Evolutionary conservation across 352 stramenopile genomes (phyloP), one percentile per base, ranked within the genome.

Genomic region (Peronospora belbahrii): DNA sequence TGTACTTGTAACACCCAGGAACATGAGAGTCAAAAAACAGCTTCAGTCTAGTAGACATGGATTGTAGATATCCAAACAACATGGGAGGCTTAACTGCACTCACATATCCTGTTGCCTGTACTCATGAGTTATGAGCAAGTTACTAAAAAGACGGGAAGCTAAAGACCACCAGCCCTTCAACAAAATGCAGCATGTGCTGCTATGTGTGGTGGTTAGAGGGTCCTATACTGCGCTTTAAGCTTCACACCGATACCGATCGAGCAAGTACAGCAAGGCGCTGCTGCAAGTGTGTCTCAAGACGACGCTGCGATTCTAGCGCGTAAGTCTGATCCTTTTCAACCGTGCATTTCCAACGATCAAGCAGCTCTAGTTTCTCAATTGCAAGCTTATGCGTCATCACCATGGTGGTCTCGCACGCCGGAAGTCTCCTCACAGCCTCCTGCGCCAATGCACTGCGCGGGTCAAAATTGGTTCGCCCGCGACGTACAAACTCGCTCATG

Each of bases 321-420:
- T 65, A 56, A 20, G 62, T 48, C 20, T 74, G 71, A 42, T 91
- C 80, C 23, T 69, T 52, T 50, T 70, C 70, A 9, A 91, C 73
- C 0, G 67, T 62, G 8, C 42, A 42, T 38, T 69, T 64, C 80
- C 80, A 91, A 51, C 67, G 56, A 27, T 84, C 65, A 10, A 91
- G 53, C 23, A 83, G 27, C 27, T 91, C 76, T 20, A 88, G 62
- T 51, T 88, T 85, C 47, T 85, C 65, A 36, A 85, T 72, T 45
- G 73, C 80, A n/a, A 88, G 57, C 40, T 78, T 80, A 27, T 91
- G 80, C 38, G 69, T 82, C 41, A 82, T 68, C 42, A 88, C 63
- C 50, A 88, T 70, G 7, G 78, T 70, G 55, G 71, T 85, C 58
- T 91, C 80, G 44, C 67, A 74, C 3, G 57, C 59, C 24, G 74